Evolutionary conservation across 2,329 filamentous ascomycete genomes (phyloP).

Genomic region (Aureobasidium sp.): DNA sequence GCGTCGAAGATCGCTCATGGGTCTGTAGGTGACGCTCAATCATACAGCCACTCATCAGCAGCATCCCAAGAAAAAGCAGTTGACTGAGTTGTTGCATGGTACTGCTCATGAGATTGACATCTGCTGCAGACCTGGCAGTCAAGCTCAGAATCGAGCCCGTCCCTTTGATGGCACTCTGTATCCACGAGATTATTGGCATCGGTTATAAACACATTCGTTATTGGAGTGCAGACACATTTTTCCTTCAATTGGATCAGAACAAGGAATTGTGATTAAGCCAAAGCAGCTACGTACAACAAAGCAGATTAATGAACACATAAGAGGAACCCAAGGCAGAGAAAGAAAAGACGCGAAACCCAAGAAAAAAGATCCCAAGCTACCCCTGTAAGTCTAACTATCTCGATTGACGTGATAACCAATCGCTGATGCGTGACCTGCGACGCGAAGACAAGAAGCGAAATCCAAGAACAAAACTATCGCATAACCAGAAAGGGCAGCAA

Average conservation of each 20-base stretch:
- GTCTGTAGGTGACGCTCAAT: background rate
- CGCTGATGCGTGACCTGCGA: background rate
- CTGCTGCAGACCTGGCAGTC: too few relatives aligned
- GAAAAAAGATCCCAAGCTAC: background rate
- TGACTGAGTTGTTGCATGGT: background rate
- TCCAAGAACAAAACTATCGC: background rate
- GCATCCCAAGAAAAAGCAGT: background rate
- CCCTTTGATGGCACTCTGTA: too few relatives aligned
- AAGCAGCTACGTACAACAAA: background rate
- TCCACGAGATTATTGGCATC: too few relatives aligned
- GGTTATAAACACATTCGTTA: too few relatives aligned
- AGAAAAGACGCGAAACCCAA: background rate
- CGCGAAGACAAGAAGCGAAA: background rate
- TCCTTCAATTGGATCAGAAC: too few relatives aligned
- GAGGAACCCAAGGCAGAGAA: background rate
- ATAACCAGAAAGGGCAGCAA: background rate
- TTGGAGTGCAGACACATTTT: too few relatives aligned
- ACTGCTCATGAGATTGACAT: too few relatives aligned
- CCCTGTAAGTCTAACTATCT: background rate
- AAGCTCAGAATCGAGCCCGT: too few relatives aligned
- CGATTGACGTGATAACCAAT: background rate
- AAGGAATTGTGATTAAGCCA: background rate
- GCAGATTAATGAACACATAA: background rate
- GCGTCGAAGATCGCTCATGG: background rate
- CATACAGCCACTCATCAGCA: background rate